A percentile compares a stretch with the other conserved stretches of the same genome.
phyloP scores from a whole-genome alignment of 73 alveolate species.

The Diophrys sp. region DNA sequence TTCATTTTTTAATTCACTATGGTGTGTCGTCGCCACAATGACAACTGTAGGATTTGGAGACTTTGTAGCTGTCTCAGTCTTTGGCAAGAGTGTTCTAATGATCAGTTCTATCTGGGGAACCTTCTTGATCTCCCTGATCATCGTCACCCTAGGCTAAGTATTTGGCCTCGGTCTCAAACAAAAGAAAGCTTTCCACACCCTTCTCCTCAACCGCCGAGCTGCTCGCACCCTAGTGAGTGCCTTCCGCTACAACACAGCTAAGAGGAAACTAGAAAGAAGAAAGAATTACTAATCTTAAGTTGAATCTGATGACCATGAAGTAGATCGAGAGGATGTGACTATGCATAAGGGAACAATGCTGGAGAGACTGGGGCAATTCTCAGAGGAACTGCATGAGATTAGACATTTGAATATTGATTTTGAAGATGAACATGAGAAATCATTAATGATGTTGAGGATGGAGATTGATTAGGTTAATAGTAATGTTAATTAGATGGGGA shows the following conservation, averaged over 20 bases:
- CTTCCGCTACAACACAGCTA: conserved; percentile 28
- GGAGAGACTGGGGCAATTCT: neutral
- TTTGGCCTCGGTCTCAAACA: conserved; percentile 20
- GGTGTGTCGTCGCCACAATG: conserved; percentile 60
- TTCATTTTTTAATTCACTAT: conserved; percentile 33
- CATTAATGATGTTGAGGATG: neutral
- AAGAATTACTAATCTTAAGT: neutral
- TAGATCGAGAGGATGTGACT: conserved; percentile 1
- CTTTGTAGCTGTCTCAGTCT: conserved; percentile 49
- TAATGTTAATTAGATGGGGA: too few species aligned
- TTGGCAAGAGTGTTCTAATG: conserved; percentile 65
- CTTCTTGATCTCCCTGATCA: conserved; percentile 61
- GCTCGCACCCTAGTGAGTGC: conserved; percentile 41
- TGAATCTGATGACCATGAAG: neutral
- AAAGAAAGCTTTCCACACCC: conserved; percentile 36
- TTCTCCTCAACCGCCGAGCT: conserved; percentile 35
- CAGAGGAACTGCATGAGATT: conserved; percentile 7
- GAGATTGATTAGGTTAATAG: conserved; percentile 4
- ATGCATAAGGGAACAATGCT: neutral
- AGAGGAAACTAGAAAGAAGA: conserved; percentile 4
- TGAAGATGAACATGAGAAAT: conserved; percentile 1
- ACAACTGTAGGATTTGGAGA: conserved; percentile 84
- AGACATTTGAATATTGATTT: conserved; percentile 12
- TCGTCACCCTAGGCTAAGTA: conserved; percentile 33
- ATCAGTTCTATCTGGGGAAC: conserved; percentile 73